Percentiles rank a stretch among this genome's conserved stretches.
These are phyloP conservation scores for Nigrospora osmanthi DNA, from an alignment of 2,329 filamentous ascomycete genomes.

Conservation along the genomic window DNA sequence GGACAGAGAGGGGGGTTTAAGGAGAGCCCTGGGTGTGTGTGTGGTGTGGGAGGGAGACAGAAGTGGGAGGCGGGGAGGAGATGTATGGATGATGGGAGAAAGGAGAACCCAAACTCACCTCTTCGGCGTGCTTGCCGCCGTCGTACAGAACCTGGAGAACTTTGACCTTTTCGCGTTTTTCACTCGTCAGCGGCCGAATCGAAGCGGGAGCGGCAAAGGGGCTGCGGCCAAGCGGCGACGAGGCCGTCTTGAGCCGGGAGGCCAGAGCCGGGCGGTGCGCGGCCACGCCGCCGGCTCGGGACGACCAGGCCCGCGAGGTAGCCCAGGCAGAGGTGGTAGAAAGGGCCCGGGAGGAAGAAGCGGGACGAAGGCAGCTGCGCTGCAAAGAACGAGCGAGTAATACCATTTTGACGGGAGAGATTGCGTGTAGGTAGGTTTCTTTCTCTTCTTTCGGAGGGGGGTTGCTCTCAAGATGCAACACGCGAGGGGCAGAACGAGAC, in stretches of 20 bases:
- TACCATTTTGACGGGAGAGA: constrained; percentile 33
- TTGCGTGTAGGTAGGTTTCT: too few relatives aligned
- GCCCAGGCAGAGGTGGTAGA: constrained; percentile 17
- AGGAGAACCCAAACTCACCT: constrained; percentile 49
- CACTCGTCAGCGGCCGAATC: constrained; percentile 48
- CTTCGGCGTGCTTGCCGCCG: constrained; percentile 77
- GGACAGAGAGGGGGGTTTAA: too few relatives aligned
- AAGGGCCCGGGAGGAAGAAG: constrained; percentile 13
- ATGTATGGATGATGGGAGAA: background rate
- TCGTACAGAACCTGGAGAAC: constrained; percentile 93
- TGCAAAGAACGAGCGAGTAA: constrained; percentile 55
- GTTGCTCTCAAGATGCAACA: too few relatives aligned
- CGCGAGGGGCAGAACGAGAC: too few relatives aligned
- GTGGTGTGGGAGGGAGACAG: too few relatives aligned
- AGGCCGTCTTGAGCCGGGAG: constrained; percentile 25
- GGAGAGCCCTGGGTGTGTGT: too few relatives aligned
- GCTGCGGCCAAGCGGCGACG: constrained; percentile 31
- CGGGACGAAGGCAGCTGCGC: constrained; percentile 20
- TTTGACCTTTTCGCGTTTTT: constrained; percentile 65
- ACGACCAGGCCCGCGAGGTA: constrained; percentile 12
- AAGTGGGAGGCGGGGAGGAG: too few relatives aligned
- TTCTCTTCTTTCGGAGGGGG: too few relatives aligned
- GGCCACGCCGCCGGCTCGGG: constrained; percentile 12
- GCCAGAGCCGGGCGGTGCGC: constrained; percentile 12
- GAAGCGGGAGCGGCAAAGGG: constrained; percentile 34